Conservation (phyloP, 192 early-diverging fungal genomes). For the Mortierella antarctica region DNA sequence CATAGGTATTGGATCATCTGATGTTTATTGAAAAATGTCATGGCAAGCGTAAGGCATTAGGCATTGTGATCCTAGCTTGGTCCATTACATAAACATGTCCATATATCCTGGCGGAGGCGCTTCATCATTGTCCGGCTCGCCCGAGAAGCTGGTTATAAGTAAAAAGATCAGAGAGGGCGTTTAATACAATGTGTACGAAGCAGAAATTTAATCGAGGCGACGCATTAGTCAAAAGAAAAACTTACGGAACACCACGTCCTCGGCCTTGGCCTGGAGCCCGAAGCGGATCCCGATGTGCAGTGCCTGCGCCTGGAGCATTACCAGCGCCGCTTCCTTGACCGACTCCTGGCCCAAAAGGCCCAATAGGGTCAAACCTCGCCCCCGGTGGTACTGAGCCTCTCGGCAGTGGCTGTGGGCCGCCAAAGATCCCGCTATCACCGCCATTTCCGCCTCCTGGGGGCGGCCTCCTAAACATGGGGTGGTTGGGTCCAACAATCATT, state of each 20-base stretch:
- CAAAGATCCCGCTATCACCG: constrained; percentile 59
- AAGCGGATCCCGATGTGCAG: constrained; percentile 33
- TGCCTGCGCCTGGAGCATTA: constrained; percentile 35
- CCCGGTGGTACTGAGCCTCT: constrained; percentile 83
- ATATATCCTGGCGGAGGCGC: constrained; percentile 73
- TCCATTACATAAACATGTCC: constrained; percentile 63
- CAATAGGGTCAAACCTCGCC: constrained; percentile 93
- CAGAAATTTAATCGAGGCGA: neutral
- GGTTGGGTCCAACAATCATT: constrained; percentile 88
- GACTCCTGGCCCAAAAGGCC: constrained; percentile 75
- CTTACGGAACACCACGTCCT: constrained; percentile 46
- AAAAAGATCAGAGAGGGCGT: neutral
- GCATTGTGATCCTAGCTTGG: too few species aligned
- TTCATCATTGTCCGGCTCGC: constrained; percentile 83
- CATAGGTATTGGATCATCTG: too few species aligned
- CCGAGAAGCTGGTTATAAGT: constrained; percentile 50
- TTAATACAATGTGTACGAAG: constrained; percentile 3
- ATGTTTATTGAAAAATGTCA: too few species aligned
- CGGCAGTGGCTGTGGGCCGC: constrained; percentile 72
- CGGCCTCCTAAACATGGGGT: constrained; percentile 84
- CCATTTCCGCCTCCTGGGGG: constrained; percentile 50
- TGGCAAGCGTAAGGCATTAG: too few species aligned
- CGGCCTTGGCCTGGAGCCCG: constrained; percentile 46
- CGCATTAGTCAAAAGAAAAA: neutral
- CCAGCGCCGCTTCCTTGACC: constrained; percentile 29